phyloP scores from a whole-genome alignment of 164 flowering plant species.

The Cinnamomum micranthum region DNA sequence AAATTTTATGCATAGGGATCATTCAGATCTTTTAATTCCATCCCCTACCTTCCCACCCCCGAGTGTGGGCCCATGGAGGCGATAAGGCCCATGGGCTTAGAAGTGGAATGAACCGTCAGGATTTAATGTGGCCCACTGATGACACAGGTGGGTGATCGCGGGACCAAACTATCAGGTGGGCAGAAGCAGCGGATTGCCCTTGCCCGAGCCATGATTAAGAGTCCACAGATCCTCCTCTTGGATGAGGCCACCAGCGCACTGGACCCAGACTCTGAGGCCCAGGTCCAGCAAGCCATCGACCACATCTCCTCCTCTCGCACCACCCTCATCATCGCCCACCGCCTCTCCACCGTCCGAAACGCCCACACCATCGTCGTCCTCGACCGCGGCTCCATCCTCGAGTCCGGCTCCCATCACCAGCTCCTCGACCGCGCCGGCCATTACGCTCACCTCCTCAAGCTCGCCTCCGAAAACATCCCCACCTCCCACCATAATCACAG shows the following conservation, averaged over 20 bases:
- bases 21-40: too few species aligned
- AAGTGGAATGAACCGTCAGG: too few species aligned
- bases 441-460: constrained; percentile 50
- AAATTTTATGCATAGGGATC: too few species aligned
- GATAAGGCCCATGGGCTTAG: too few species aligned
- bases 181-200: constrained; percentile 80
- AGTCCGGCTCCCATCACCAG: constrained; percentile 51
- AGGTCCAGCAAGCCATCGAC: constrained; percentile 65
- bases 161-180: constrained; percentile 70
- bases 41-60: too few species aligned
- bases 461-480: constrained; percentile 43
- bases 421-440: constrained; percentile 51
- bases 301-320: constrained; percentile 53
- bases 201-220: constrained; percentile 67
- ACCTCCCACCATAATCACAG: background rate
- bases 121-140: too few species aligned
- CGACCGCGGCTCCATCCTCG: constrained; percentile 50
- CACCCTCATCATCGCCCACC: constrained; percentile 69
- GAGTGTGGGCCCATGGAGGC: too few species aligned
- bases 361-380: constrained; percentile 59
- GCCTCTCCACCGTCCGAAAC: constrained; percentile 66
- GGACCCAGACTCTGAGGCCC: constrained; percentile 58
- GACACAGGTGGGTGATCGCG: constrained; percentile 64
- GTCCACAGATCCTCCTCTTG: constrained; percentile 61
- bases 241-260: constrained; percentile 84